Evolutionary conservation across 768 basidiomycete genomes (phyloP), one percentile per base, ranked within the genome.

Genomic region (Hygrocybe coccinea): DNA sequence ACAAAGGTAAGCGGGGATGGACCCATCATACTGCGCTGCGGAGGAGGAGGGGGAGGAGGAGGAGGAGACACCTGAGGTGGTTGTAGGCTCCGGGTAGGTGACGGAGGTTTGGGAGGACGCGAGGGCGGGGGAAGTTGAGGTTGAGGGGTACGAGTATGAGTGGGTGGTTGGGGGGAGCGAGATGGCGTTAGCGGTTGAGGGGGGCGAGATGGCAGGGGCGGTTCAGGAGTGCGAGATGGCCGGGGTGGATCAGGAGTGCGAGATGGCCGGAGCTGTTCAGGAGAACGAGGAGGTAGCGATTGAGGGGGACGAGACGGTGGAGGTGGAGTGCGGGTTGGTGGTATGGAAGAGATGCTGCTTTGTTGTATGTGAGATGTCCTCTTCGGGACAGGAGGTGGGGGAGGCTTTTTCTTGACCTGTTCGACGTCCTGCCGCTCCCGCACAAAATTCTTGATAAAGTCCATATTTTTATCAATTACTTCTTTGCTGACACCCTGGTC

Each of bases 381-480:
- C 5, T 80, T 73, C 10, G 79, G 77, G 0, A 82, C 81, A 3
- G 85, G 79, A 1, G 85, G 78, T 1, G 65, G 67, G 9, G 73
- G 73, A 1, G 67, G 60, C 0, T 62, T 60, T 52, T 65, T 72
- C 63, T 76, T 57, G 67, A 60, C 68, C 64, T 46, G 72, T 65
- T 54, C 60, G 61, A 54, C 61, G 35, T 46, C 60, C 50, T 64
- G 64, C 59, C 74, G 77, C 54, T 87, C 63, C 59, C 82, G 75
- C 22, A 93, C 79, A 64, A 85, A 99, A 59, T 86, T 78, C 65
- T 86, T 86, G 72, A 99, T 95, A 67, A 92, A 97, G 59, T 90
- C 87, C 74, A 87, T 87, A 63, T 98, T 86, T 59, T 86, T 73
- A 57, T 77, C 78, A 37, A 97, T 84, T 41, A 89, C 71, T 36